These are phyloP conservation scores for Blastobotrys capitulatus DNA, from an alignment of 1,139 yeast species.

Conservation along the genomic window DNA sequence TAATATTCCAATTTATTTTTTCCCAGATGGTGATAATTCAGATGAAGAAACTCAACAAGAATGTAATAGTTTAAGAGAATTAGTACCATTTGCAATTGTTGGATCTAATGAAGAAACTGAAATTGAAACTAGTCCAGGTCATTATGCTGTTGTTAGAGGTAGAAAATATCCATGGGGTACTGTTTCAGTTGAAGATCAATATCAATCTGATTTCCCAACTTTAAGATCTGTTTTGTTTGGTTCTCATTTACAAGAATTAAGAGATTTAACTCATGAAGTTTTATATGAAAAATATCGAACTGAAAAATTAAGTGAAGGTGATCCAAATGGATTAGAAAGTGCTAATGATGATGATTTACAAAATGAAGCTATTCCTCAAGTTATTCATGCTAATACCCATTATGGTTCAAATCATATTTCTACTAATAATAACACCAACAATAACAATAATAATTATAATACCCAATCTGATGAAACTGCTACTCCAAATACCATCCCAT, in stretches of 20 bases:
- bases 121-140: constrained; percentile 16
- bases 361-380: not conserved
- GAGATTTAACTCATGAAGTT: constrained; percentile 88
- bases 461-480: not conserved
- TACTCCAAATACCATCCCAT: not conserved
- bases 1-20: constrained; percentile 79
- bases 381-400: not conserved
- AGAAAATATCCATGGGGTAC: constrained; percentile 95
- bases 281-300: constrained; percentile 92
- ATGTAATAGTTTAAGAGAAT: constrained; percentile 64
- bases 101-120: constrained; percentile 41
- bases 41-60: constrained; percentile 69
- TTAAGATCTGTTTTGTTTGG: constrained; percentile 80
- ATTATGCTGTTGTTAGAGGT: constrained; percentile 48
- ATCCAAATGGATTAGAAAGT: not conserved
- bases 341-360: not conserved
- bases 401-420: not conserved
- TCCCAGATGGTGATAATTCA: constrained; percentile 58
- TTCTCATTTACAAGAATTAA: constrained; percentile 88
- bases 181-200: constrained; percentile 63
- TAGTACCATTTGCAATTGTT: constrained; percentile 85
- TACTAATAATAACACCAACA: not conserved
- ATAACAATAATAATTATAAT: not conserved
- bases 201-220: constrained; percentile 76
- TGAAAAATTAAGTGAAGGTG: constrained; percentile 51